Percentiles rank a stretch among this genome's conserved stretches.
Evolutionary conservation across 192 early-diverging fungal species (phyloP).

Genomic region (Mortierella antarctica): DNA sequence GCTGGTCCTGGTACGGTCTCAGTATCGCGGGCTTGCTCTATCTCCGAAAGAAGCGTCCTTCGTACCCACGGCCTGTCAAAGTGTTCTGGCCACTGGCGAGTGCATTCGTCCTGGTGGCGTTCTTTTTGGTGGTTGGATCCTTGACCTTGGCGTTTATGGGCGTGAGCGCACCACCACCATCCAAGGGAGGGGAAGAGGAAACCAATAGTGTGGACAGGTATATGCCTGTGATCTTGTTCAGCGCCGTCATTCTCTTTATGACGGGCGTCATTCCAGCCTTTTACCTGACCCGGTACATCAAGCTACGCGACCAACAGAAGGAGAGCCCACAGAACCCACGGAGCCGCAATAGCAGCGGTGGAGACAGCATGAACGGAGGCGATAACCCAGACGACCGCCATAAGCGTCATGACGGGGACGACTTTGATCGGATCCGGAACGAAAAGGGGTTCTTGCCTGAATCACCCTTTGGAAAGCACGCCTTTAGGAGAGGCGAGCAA

Average conservation of each 20-base stretch:
- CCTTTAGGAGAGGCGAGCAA: background rate
- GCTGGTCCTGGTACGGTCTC: constrained; percentile 57
- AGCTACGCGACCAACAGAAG: background rate
- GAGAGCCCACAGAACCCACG: background rate
- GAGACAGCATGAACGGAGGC: background rate
- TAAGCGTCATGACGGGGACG: background rate
- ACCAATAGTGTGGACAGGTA: background rate
- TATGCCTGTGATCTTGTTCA: constrained; percentile 41
- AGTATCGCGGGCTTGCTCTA: constrained; percentile 53
- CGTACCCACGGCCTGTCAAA: constrained; percentile 54
- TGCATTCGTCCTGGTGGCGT: constrained; percentile 36
- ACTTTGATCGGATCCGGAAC: background rate
- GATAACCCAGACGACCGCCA: background rate
- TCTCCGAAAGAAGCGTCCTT: constrained; percentile 44
- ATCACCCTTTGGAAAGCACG: background rate
- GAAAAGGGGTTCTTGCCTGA: background rate
- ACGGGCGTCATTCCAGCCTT: constrained; percentile 29
- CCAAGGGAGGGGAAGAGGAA: background rate
- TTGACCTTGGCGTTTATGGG: constrained; percentile 34
- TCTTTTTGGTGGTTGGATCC: constrained; percentile 45
- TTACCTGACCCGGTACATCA: constrained; percentile 18
- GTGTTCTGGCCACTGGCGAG: constrained; percentile 45
- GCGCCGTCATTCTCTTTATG: constrained; percentile 33
- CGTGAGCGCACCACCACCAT: background rate
- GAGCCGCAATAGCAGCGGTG: background rate